Evolutionary conservation across 306 rosid species (phyloP).

Genomic region (Prunus persica): DNA sequence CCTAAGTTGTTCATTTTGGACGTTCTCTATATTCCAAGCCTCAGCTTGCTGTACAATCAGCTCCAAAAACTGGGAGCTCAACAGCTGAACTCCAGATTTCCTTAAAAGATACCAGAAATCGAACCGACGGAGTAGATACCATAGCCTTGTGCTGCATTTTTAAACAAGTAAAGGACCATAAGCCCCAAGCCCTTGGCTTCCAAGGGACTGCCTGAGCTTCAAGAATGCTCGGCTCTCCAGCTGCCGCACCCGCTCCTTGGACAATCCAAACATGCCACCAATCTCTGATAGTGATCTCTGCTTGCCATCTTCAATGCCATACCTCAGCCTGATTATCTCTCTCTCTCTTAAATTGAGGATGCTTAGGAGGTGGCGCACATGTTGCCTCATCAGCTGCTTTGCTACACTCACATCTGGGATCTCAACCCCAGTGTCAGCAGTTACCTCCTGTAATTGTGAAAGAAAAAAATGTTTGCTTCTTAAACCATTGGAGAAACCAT

Average conservation of each 20-base stretch:
- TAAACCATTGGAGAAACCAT: neutral
- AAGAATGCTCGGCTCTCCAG: slow-evolving; percentile 54
- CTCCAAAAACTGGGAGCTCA: slow-evolving; percentile 8
- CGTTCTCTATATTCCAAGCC: slow-evolving; percentile 1
- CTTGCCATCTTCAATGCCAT: slow-evolving; percentile 68
- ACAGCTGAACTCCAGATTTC: slow-evolving; percentile 18
- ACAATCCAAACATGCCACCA: slow-evolving; percentile 60
- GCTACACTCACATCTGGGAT: slow-evolving; percentile 54
- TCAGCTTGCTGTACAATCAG: slow-evolving; percentile 24
- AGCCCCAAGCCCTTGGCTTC: slow-evolving; percentile 61
- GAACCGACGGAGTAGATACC: slow-evolving; percentile 16
- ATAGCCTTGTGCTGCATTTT: slow-evolving; percentile 13
- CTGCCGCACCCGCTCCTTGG: slow-evolving; percentile 78
- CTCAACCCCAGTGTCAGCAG: slow-evolving; percentile 68
- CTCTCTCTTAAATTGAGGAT: slow-evolving; percentile 62
- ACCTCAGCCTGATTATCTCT: slow-evolving; percentile 69
- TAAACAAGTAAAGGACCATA: slow-evolving; percentile 59
- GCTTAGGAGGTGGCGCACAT: slow-evolving; percentile 57
- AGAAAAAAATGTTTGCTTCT: neutral
- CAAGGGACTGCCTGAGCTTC: slow-evolving; percentile 68
- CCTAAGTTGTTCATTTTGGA: neutral
- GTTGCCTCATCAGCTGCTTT: slow-evolving; percentile 79
- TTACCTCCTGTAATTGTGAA: slow-evolving; percentile 64
- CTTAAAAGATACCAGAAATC: slow-evolving; percentile 19
- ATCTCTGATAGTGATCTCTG: slow-evolving; percentile 56